Evolutionary conservation across 805 yeast species (phyloP), one percentile per base, ranked within the genome.

Genomic region (Torulaspora delbrueckii): DNA sequence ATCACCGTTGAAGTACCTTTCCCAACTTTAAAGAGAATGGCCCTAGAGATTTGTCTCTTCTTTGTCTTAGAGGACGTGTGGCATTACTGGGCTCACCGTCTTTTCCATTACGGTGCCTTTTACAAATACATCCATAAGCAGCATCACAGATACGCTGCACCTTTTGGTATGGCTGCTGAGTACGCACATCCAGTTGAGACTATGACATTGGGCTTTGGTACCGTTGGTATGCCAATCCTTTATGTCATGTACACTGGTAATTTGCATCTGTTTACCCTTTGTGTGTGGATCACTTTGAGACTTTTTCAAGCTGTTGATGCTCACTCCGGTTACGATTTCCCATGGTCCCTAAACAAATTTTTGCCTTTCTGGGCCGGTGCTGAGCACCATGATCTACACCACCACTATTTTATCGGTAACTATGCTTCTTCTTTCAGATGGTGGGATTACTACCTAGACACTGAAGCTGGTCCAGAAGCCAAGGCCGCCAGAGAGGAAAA

Each of bases 341-440:
- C 97, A 45, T 81, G 91, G 85, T 86, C 96, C 2, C 74, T 89
- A 61, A 89, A 86, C 68, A 86, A 87, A 64, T 77, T 89, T 67
- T 63, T 89, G 45, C 96, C 96, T 36, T 77, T 90, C 69, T 88
- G 96, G 96, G 95, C 96, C 3, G 96, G 96, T 52, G 96, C 96
- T 14, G 96, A 85, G 58, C 96, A 89, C 69, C 96, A 89, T 66
- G 97, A 89, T 67, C 86, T 85, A 67, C 97, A 89, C 65, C 97
- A 89, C 67, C 91, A 85, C 64, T 87, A 82, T 70, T 89, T 89
- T 67, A 83, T 86, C 56, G 96, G 96, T 51, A 87, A 88, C 66
- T 89, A 86, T 64, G 89, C 96, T 19, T 84, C 95, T 31, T 80
- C 89, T 24, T 90, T 89, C 77, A 82, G 96, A 70, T 85, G 93